Evolutionary conservation across 2,329 filamentous ascomycete genomes (phyloP).

Genomic region (Sporothrix inflata): DNA sequence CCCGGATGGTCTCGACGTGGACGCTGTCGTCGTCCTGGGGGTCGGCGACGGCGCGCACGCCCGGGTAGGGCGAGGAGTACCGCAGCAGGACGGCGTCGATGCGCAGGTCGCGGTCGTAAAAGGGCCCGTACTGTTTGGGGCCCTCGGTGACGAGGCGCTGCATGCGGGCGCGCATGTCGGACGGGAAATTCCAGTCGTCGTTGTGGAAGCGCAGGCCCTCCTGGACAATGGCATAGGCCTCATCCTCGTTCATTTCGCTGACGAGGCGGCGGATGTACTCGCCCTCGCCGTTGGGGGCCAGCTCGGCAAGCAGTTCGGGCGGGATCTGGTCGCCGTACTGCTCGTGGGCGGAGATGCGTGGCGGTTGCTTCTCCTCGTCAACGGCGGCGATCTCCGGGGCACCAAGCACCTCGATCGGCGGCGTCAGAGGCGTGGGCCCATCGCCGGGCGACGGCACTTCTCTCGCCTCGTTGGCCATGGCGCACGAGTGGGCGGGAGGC

Average conservation of each 20-base stretch:
- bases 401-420: not conserved
- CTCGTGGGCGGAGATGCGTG: slow-evolving; percentile 28
- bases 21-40: slow-evolving; percentile 43
- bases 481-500: not conserved
- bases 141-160: slow-evolving; percentile 43
- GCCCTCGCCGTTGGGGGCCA: slow-evolving; percentile 49
- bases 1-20: slow-evolving; percentile 48
- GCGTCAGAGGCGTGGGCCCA: not conserved
- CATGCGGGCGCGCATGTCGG: slow-evolving; percentile 49
- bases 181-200: slow-evolving; percentile 52
- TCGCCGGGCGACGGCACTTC: slow-evolving; percentile 5
- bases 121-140: slow-evolving; percentile 46
- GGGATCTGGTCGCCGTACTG: slow-evolving; percentile 45
- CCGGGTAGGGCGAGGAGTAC: slow-evolving; percentile 49
- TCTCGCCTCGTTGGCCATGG: not conserved
- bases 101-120: slow-evolving; percentile 47
- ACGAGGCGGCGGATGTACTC: slow-evolving; percentile 49
- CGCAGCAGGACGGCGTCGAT: slow-evolving; percentile 47
- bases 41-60: slow-evolving; percentile 47
- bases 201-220: slow-evolving; percentile 46
- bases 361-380: slow-evolving; percentile 40
- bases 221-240: slow-evolving; percentile 46
- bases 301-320: slow-evolving; percentile 45
- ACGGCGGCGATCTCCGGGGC: slow-evolving; percentile 13
- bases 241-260: slow-evolving; percentile 48